phyloP scores from a whole-genome alignment of 2,329 filamentous ascomycete genomes.

The Aspergillus aculeatus region DNA sequence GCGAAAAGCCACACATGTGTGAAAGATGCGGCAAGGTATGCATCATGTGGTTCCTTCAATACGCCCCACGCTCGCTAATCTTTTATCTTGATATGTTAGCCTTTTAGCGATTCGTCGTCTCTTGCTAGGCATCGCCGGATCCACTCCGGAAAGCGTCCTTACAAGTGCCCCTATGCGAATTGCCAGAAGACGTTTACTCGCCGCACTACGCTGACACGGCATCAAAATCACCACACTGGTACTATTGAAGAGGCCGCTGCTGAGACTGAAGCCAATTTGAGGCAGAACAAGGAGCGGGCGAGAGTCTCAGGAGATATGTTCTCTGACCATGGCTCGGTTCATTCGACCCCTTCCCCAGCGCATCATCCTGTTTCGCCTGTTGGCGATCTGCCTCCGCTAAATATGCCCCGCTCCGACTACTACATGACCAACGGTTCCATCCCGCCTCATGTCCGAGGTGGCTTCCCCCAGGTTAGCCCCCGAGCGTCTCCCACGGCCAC shows the following conservation, averaged over 20 bases:
- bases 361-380: slow-evolving; percentile 77
- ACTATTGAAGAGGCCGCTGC: slow-evolving; percentile 91
- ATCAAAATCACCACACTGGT: slow-evolving; percentile 93
- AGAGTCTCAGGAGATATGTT: slow-evolving; percentile 41
- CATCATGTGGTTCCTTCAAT: background rate
- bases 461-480: slow-evolving; percentile 70
- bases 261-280: slow-evolving; percentile 81
- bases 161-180: slow-evolving; percentile 95
- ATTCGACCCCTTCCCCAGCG: slow-evolving; percentile 75
- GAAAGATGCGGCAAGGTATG: slow-evolving; percentile 92
- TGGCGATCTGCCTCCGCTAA: slow-evolving; percentile 68
- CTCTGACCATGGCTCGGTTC: slow-evolving; percentile 46
- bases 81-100: slow-evolving; percentile 52
- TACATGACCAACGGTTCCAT: slow-evolving; percentile 79
- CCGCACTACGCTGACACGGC: slow-evolving; percentile 88
- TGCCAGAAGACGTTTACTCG: slow-evolving; percentile 99
- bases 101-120: slow-evolving; percentile 94
- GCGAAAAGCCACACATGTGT: slow-evolving; percentile 97
- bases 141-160: slow-evolving; percentile 91
- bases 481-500: slow-evolving; percentile 62
- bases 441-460: slow-evolving; percentile 75
- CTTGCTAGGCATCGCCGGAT: slow-evolving; percentile 90
- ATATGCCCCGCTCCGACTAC: slow-evolving; percentile 71
- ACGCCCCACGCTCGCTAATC: background rate
- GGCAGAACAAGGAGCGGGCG: slow-evolving; percentile 48